Evolutionary conservation across 2,329 filamentous ascomycete genomes (phyloP).

Genomic region (Apiospora rasikravindrae): DNA sequence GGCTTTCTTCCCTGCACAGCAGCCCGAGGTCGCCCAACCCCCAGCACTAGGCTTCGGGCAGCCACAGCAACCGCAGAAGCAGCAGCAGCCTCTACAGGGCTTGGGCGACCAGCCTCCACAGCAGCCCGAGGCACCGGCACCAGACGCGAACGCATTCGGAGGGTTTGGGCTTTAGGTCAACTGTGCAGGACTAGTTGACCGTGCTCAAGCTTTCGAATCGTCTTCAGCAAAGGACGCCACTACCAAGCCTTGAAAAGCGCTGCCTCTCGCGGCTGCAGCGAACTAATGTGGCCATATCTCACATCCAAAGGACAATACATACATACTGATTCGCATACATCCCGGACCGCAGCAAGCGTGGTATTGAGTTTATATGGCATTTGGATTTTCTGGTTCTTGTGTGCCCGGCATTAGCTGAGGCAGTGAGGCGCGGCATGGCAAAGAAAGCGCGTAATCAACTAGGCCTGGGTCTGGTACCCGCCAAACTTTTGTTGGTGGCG

Average conservation of each 20-base stretch:
- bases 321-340: no score
- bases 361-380: not conserved
- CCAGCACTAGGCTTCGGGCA: not conserved
- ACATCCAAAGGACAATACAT: not conserved
- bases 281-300: not conserved
- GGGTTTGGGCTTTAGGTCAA: not conserved
- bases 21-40: not conserved
- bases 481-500: not conserved
- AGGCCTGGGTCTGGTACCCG: not conserved
- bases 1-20: slow-evolving; percentile 3
- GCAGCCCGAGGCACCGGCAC: not conserved
- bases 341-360: not conserved
- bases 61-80: not conserved
- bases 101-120: not conserved
- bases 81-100: not conserved
- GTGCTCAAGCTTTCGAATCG: not conserved
- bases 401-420: not conserved
- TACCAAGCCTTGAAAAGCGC: not conserved
- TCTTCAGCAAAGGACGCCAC: not conserved
- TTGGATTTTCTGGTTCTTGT: not conserved
- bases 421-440: not conserved
- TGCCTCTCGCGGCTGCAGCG: no score
- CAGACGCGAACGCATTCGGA: not conserved
- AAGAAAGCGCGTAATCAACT: not conserved
- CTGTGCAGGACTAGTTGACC: not conserved